Base-by-base conservation (phyloP, 2,329 filamentous ascomycete genomes). In the Dactylellina sp. region DNA sequence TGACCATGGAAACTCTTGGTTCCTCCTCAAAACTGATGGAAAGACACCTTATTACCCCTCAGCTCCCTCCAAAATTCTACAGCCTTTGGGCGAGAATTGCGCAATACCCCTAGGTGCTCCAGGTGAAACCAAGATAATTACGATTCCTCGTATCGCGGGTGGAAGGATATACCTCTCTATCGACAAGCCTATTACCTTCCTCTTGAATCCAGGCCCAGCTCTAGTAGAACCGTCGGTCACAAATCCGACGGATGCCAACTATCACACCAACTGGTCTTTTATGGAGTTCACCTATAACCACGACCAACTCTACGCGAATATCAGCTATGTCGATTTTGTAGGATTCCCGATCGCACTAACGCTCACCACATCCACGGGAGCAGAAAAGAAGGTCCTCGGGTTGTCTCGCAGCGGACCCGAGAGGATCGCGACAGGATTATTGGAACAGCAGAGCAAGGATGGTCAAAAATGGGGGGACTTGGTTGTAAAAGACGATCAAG, bases 301-400 rank as follows among this genome's bases (percentile, higher is more conserved):
- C 37, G 78, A 80, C 32, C 84, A 90, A 80, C 81, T 91, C 3
- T 91, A 87, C 78, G 87, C 86, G 77, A 91, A 91, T 77, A 88
- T 93, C 77, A 87, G 85, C 75, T 89, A 90, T 79, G 91, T 93
- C 60, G 91, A 93, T 82, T 93, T 93, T 81, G 86, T 92, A 75
- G 82, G 81, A 77, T 79, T 89, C 76, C 88, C 89, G n/a, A 84
- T 90, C 57, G 84, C 86, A 0, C 80, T 88, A 75, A 82, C 83
- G 2, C 81, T 88, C 9, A 81, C 81, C 44, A 83, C 81, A 3
- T 78, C 77, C 0, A 79, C 80, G 12, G 84, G 84, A n/a, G 78
- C 71, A 0, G 81, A 82, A 1, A 84, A 87, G 76, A 81, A 83
- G 46, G 82, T 90, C n/a, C 81, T 83, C 0, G 89, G 90, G 6